Evolutionary conservation across 371 early-diverging fungal genomes (phyloP), one percentile per base, ranked within the genome.

Genomic region (Mucor plumbeus): DNA sequence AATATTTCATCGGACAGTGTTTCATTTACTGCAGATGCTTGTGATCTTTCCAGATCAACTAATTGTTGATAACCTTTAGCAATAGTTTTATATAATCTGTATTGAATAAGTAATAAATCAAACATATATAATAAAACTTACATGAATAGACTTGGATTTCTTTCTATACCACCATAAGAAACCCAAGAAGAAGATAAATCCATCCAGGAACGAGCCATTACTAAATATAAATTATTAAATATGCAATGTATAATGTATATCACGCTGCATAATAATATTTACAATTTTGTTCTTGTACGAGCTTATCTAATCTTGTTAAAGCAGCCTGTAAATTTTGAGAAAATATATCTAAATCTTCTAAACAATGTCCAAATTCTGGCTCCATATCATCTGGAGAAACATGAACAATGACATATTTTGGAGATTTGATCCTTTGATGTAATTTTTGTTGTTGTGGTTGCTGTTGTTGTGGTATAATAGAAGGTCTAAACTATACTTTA

Each of bases 131-230:
- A 17, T 6, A 0, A 48, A 17, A 15, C 62, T 48, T 75, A 79
- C 82, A 81, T 70, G 55, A 81, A 81, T 33, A 81, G 47, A 19
- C 63, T 67, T 0, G 82, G 76, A 64, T 79, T 62, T 38, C 79
- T 65, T 59, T 81, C 82, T 47, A 73, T 70, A 3, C 71, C 77
- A 15, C 82, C 82, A 74, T 75, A 81, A 38, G 75, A 61, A 17
- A 81, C 71, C 72, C 67, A 77, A 11, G 71, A 58, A 19, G 72
- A 73, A 14, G 76, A 72, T 19, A 79, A 47, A 15, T 73, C 69
- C 35, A 68, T 60, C 75, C 72, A 81, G 58, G 62, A 35, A 3
- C 63, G 53, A 8, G 71, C 43, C 31, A 64, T 53, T 10, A 35
- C 75, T 75, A 38, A 11, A 13, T 19, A 11, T 21, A 7, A 5